These are phyloP conservation scores for Aquilaria sinensis DNA, from an alignment of 345 rosid species.

Conservation along the genomic window DNA sequence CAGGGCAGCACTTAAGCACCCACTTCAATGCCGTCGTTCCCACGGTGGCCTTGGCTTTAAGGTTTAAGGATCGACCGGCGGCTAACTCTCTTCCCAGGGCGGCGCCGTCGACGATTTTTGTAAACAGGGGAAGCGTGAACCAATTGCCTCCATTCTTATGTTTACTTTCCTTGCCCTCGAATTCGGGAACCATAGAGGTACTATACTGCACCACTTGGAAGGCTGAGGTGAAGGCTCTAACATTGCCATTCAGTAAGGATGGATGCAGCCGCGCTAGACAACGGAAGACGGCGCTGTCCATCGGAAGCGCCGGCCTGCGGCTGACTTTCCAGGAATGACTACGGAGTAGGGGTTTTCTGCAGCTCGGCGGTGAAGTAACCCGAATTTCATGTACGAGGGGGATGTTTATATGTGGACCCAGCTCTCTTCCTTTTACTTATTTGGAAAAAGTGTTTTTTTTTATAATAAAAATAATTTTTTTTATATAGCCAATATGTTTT, in stretches of 20 bases:
- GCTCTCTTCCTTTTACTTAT: too few relatives aligned
- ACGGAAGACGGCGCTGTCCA: conserved; percentile 30
- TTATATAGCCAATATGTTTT: too few relatives aligned
- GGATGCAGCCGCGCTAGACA: conserved; percentile 22
- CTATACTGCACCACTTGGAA: conserved; percentile 16
- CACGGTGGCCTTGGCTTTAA: conserved; percentile 8
- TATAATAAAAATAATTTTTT: too few relatives aligned
- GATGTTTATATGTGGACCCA: too few relatives aligned
- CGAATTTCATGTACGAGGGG: too few relatives aligned
- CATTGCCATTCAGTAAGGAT: not conserved
- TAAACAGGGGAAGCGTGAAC: conserved; percentile 66
- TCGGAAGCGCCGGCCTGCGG: not conserved
- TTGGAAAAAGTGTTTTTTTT: too few relatives aligned
- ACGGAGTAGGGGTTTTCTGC: too few relatives aligned
- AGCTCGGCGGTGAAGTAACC: too few relatives aligned
- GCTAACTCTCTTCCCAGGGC: conserved; percentile 42
- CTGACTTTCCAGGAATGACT: too few relatives aligned
- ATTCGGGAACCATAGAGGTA: not conserved
- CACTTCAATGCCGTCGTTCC: conserved; percentile 73
- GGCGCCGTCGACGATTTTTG: conserved; percentile 34
- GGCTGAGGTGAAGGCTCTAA: conserved; percentile 2
- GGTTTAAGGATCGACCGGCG: conserved; percentile 6
- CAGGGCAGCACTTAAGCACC: conserved; percentile 80
- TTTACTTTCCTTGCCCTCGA: not conserved
- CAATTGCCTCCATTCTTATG: conserved; percentile 39